Evolutionary conservation across 352 stramenopile species (phyloP).

Genomic region (Aphanomyces stellatus): DNA sequence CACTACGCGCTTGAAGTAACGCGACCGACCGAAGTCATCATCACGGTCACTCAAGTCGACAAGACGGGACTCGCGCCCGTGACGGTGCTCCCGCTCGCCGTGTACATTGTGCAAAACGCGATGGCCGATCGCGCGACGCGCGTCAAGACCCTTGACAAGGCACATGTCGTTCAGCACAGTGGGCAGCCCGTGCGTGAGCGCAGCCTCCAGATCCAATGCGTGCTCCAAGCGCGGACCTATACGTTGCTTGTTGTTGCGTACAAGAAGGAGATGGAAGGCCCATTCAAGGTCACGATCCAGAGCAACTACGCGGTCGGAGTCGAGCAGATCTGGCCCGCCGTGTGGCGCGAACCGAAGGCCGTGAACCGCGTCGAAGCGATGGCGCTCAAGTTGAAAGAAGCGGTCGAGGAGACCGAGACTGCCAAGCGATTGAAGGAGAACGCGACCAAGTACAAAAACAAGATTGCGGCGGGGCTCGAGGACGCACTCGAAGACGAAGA

Average conservation of each 20-base stretch:
- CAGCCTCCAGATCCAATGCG: constrained; percentile 69
- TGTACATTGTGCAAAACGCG: constrained; percentile 53
- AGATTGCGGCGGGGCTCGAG: constrained; percentile 59
- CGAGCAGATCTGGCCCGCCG: constrained; percentile 69
- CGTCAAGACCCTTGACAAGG: constrained; percentile 47
- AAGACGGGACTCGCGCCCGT: constrained; percentile 45
- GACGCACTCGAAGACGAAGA: constrained; percentile 60
- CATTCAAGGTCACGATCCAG: constrained; percentile 79
- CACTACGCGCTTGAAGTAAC: constrained; percentile 75
- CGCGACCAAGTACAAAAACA: constrained; percentile 57
- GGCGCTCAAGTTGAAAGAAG: constrained; percentile 52
- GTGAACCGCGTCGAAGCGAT: constrained; percentile 32
- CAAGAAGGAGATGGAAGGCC: constrained; percentile 82
- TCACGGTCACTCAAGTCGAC: constrained; percentile 83
- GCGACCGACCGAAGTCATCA: constrained; percentile 70
- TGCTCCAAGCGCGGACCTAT: constrained; percentile 73
- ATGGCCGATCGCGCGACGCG: constrained; percentile 49
- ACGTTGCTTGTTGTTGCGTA: constrained; percentile 84
- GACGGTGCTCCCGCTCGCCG: constrained; percentile 50
- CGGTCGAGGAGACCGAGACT: constrained; percentile 44
- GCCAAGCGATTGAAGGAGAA: constrained; percentile 53
- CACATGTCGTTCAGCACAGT: constrained; percentile 72
- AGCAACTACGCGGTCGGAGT: constrained; percentile 78
- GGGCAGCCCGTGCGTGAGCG: constrained; percentile 58
- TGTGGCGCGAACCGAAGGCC: constrained; percentile 50